Base-by-base conservation (phyloP, 257 asterid species). In the Leonotis leonurus region DNA sequence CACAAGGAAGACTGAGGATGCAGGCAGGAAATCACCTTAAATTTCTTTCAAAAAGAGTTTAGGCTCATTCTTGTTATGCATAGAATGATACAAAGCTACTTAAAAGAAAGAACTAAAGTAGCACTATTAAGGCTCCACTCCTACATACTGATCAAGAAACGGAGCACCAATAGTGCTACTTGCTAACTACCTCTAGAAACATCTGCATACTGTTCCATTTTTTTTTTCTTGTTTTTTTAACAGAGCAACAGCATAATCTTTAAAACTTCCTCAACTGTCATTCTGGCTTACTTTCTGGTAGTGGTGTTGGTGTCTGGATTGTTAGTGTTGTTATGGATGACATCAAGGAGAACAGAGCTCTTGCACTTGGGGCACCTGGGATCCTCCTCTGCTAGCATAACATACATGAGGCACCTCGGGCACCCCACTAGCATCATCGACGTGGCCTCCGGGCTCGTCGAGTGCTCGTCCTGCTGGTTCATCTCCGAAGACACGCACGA, bases 341-440 rank as follows among this genome's bases (percentile, higher is more conserved):
- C 67, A 43, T 83, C 95, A 5, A 92, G 97, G 53, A 92, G 70
- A 27, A 87, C 95, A 33, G 95, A 74, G 80, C 95, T 85, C 70
- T 92, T 92, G 80, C 99, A 92, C 63, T 85, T 89, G 12, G 97
- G 99, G 74, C 99, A 92, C 44, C 76, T 81, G 1, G 96, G 95
- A 50, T 88, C 95, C 68, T 77, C 83, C 76, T 83, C 95, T 0
- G 98, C 68, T 4, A 92, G 75, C 95, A 92, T 92, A 53, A 92
- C 84, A 62, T 92, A 92, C 97, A 92, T 89, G 30, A 92, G 86
- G 75, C 99, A 89, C 30, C 95, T 76, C 0, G 95, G 97, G 73
- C 99, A 92, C 1, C 94, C 94, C 14, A 74, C 94, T 26, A 81
- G 80, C 79, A 75, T 60, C 88, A 81, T 78, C n/a, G 95, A 81